Percentiles rank a stretch among this genome's conserved stretches.
These are phyloP conservation scores for Calocybe cyanea DNA, from an alignment of 768 basidiomycete species.

Conservation along the genomic window DNA sequence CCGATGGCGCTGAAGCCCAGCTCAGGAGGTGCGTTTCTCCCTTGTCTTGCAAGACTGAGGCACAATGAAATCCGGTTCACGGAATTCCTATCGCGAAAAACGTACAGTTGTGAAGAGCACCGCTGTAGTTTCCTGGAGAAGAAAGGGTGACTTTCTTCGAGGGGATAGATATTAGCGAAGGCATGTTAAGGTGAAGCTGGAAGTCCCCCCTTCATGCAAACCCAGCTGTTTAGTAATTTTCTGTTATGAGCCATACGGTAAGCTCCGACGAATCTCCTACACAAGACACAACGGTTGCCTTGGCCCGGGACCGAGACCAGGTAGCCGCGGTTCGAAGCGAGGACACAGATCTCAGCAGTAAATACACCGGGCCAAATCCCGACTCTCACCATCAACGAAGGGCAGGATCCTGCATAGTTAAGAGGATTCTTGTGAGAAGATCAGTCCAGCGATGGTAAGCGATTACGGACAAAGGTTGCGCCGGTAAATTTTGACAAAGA, in stretches of 20 bases:
- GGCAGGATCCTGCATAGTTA: not conserved
- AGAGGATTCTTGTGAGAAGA: constrained; percentile 1
- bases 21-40: constrained; percentile 15
- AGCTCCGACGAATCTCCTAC: constrained; percentile 3
- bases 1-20: constrained; percentile 14
- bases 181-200: not conserved
- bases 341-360: not conserved
- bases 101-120: constrained; percentile 17
- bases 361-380: not conserved
- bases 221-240: not conserved
- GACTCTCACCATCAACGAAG: not conserved
- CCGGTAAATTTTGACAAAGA: not conserved
- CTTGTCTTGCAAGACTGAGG: constrained; percentile 17
- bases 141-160: constrained; percentile 9
- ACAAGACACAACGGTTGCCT: not conserved
- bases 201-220: not conserved
- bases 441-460: not conserved
- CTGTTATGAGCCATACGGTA: not conserved
- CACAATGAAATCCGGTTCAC: not conserved
- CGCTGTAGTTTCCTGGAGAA: constrained; percentile 15
- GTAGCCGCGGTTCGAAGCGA: not conserved
- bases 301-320: not conserved
- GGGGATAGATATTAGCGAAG: not conserved
- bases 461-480: not conserved
- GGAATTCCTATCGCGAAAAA: not conserved